A percentile compares a stretch with the other conserved stretches of the same genome.
Evolutionary conservation across 225 moss, liverwort and hornwort genomes (phyloP).

Genomic region (Lunularia cruciata): DNA sequence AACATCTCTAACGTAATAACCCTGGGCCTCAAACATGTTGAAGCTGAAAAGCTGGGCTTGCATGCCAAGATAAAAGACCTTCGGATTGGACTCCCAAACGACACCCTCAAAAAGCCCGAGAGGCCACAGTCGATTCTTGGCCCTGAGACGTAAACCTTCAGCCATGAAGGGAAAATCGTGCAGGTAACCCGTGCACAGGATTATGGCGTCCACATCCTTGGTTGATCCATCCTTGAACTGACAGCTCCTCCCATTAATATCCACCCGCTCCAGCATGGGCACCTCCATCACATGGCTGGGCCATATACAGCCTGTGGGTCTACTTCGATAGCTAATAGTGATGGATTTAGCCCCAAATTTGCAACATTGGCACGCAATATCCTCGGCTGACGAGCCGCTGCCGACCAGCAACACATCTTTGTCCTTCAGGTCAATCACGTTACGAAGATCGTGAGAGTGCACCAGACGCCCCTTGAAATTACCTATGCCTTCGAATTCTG

Average conservation of each 20-base stretch:
- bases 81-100: slow-evolving; percentile 7
- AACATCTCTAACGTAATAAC: slow-evolving; percentile 18
- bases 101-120: slow-evolving; percentile 17
- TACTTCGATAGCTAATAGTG: slow-evolving; percentile 5
- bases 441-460: slow-evolving; percentile 8
- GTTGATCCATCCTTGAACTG: slow-evolving; percentile 17
- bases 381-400: slow-evolving; percentile 10
- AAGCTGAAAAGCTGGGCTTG: slow-evolving; percentile 20
- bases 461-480: slow-evolving; percentile 3
- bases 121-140: slow-evolving; percentile 5
- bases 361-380: slow-evolving; percentile 12
- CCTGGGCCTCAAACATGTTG: slow-evolving; percentile 22
- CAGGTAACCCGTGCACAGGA: slow-evolving; percentile 22
- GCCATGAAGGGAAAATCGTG: slow-evolving; percentile 16
- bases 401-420: slow-evolving; percentile 16
- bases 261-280: slow-evolving; percentile 9
- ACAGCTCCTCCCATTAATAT: slow-evolving; percentile 10
- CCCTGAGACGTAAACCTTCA: slow-evolving; percentile 5
- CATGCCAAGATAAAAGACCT: slow-evolving; percentile 14
- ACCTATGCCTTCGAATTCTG: neutral
- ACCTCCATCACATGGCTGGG: slow-evolving; percentile 10
- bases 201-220: slow-evolving; percentile 13
- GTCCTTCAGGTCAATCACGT: neutral
- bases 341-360: slow-evolving; percentile 12
- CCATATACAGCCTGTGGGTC: slow-evolving; percentile 15